phyloP scores from a whole-genome alignment of 495 filamentous ascomycete genomes.

The Lasiosphaeria hispida region DNA sequence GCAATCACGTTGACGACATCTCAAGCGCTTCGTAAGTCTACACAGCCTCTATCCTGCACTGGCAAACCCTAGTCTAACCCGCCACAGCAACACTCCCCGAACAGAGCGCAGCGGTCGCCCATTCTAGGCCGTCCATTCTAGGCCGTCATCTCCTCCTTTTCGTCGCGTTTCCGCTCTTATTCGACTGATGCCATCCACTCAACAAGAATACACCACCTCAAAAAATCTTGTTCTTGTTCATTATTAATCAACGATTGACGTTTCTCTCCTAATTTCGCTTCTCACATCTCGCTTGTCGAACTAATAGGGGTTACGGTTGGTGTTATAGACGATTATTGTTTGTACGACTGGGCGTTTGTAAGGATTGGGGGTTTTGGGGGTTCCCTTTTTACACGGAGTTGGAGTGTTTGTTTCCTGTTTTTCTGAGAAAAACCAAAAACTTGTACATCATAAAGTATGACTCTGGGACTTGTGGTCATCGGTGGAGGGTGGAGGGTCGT shows the following conservation, averaged over 20 bases:
- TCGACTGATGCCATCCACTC: neutral
- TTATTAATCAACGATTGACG: slow-evolving; percentile 17
- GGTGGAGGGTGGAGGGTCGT: neutral
- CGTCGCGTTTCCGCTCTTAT: slow-evolving; percentile 2
- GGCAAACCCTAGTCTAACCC: neutral
- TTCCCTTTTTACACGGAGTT: neutral
- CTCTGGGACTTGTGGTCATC: neutral
- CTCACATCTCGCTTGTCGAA: slow-evolving; percentile 6
- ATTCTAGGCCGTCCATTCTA: slow-evolving; percentile 29
- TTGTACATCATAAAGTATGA: slow-evolving; percentile 3
- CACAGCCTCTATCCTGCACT: neutral
- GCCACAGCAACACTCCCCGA: slow-evolving; percentile 37
- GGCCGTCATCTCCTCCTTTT: slow-evolving; percentile 1
- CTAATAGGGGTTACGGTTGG: neutral
- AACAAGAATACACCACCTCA: slow-evolving; percentile 14
- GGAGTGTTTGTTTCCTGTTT: neutral
- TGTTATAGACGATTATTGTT: slow-evolving; percentile 12
- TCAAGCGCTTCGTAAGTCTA: slow-evolving; percentile 45
- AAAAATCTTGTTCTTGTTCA: slow-evolving; percentile 1
- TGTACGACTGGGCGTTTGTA: slow-evolving; percentile 2
- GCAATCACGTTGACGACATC: slow-evolving; percentile 77
- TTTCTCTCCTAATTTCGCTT: slow-evolving; percentile 17
- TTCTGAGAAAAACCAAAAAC: slow-evolving; percentile 7
- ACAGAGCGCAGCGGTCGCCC: slow-evolving; percentile 43
- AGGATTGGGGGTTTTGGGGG: neutral